A percentile compares a stretch with the other conserved stretches of the same genome.
Conservation (phyloP, 352 stramenopile genomes). For the Phytophthora sp. region DNA sequence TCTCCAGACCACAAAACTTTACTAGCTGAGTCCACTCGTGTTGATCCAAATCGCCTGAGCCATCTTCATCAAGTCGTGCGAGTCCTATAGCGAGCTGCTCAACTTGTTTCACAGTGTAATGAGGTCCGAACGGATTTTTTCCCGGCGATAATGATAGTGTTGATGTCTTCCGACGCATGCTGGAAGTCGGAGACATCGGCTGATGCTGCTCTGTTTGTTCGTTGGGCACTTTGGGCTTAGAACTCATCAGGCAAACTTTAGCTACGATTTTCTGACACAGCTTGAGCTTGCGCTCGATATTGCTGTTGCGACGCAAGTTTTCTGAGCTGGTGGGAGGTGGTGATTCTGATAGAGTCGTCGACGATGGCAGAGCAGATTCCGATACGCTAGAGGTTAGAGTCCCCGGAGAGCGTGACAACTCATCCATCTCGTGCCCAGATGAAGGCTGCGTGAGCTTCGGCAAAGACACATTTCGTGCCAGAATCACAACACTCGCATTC, state of each 20-base stretch:
- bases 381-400: constrained; percentile 32
- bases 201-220: constrained; percentile 5
- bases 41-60: constrained; percentile 59
- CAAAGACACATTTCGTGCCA: constrained; percentile 47
- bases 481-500: constrained; percentile 39
- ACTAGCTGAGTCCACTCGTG: constrained; percentile 62
- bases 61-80: constrained; percentile 60
- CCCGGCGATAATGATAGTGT: constrained; percentile 5
- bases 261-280: constrained; percentile 53
- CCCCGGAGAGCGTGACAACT: neutral
- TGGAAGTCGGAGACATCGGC: constrained; percentile 8
- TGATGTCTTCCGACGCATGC: neutral
- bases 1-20: constrained; percentile 30
- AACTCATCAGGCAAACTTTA: constrained; percentile 27
- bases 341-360: neutral
- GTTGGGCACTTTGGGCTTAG: constrained; percentile 19
- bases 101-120: constrained; percentile 65
- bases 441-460: constrained; percentile 28
- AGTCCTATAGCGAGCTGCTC: constrained; percentile 59
- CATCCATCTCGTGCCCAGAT: constrained; percentile 4
- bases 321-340: constrained; percentile 7
- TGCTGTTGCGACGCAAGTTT: constrained; percentile 29
- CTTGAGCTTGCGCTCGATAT: constrained; percentile 68
- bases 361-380: constrained; percentile 12
- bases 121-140: constrained; percentile 58